phyloP scores from a whole-genome alignment of 768 basidiomycete species.

The Mycena sanguinolenta region DNA sequence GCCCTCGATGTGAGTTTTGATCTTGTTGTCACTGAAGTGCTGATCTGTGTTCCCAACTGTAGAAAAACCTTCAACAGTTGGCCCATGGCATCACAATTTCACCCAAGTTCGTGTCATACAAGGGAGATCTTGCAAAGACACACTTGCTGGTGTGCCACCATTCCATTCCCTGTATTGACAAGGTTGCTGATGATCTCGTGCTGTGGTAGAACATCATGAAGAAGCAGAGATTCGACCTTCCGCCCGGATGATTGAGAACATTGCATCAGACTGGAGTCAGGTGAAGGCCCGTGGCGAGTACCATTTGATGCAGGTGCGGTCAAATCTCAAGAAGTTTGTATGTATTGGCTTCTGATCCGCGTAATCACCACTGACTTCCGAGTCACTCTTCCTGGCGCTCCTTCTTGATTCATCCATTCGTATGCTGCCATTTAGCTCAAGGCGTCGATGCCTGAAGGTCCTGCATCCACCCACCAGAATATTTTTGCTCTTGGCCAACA shows the following conservation, averaged over 20 bases:
- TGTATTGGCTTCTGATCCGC: not conserved
- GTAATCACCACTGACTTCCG: too few species aligned
- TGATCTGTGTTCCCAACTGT: not conserved
- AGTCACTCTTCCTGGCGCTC: not conserved
- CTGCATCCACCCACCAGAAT: not conserved
- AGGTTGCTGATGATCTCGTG: too few species aligned
- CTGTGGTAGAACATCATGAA: slow-evolving; percentile 3
- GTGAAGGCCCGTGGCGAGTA: slow-evolving; percentile 15
- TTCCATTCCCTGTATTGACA: too few species aligned
- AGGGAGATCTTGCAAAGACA: not conserved
- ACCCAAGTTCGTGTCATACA: not conserved
- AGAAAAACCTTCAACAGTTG: slow-evolving; percentile 3
- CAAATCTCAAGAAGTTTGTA: slow-evolving; percentile 3
- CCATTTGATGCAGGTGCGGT: not conserved
- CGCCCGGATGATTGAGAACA: slow-evolving; percentile 5
- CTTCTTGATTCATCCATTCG: too few species aligned
- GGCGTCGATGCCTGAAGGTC: not conserved
- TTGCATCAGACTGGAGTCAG: slow-evolving; percentile 4
- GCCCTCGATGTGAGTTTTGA: not conserved
- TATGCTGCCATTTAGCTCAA: not conserved
- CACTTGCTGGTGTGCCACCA: not conserved
- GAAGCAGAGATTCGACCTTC: slow-evolving; percentile 4
- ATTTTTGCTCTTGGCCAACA: slow-evolving; percentile 10
- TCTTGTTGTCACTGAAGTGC: not conserved
- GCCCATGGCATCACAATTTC: not conserved